Conservation (phyloP, 768 basidiomycete species). For the Tylopilus intermedius region DNA sequence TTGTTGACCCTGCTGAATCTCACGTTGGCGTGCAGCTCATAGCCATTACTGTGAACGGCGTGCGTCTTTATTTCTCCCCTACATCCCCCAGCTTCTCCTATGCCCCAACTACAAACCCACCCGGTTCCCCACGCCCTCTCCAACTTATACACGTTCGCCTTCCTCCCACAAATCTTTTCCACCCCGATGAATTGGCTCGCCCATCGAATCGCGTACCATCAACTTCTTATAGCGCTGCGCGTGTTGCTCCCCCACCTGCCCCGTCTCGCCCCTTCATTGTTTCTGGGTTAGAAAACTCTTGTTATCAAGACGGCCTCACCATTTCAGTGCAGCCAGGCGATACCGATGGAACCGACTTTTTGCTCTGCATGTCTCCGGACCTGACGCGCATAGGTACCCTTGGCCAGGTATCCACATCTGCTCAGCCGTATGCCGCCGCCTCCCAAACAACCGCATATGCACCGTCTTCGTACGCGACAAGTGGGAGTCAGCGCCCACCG, state of each 20-base stretch:
- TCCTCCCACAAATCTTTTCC: conserved; percentile 69
- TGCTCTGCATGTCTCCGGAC: conserved; percentile 73
- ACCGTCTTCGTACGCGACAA: conserved; percentile 36
- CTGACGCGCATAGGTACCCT: conserved; percentile 65
- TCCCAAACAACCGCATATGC: conserved; percentile 38
- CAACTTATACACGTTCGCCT: conserved; percentile 76
- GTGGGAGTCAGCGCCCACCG: conserved; percentile 49
- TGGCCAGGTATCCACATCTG: conserved; percentile 53
- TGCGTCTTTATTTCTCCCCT: conserved; percentile 79
- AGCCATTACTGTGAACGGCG: conserved; percentile 76
- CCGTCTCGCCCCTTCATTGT: conserved; percentile 55
- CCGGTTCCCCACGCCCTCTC: conserved; percentile 37
- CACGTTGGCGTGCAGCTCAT: conserved; percentile 70
- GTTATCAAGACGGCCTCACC: conserved; percentile 62
- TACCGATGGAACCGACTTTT: conserved; percentile 65
- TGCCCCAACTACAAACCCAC: conserved; percentile 28
- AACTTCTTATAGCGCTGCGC: conserved; percentile 44
- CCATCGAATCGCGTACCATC: conserved; percentile 42
- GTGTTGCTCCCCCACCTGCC: conserved; percentile 38
- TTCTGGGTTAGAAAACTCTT: conserved; percentile 54
- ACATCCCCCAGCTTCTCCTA: conserved; percentile 47
- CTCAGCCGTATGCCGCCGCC: conserved; percentile 31
- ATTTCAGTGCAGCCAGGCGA: conserved; percentile 74
- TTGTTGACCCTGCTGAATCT: conserved; percentile 62
- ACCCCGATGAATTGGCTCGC: conserved; percentile 65